These are phyloP conservation scores for Diddensiella transvaalensis DNA, from an alignment of 805 yeast genomes.

Conservation along the genomic window DNA sequence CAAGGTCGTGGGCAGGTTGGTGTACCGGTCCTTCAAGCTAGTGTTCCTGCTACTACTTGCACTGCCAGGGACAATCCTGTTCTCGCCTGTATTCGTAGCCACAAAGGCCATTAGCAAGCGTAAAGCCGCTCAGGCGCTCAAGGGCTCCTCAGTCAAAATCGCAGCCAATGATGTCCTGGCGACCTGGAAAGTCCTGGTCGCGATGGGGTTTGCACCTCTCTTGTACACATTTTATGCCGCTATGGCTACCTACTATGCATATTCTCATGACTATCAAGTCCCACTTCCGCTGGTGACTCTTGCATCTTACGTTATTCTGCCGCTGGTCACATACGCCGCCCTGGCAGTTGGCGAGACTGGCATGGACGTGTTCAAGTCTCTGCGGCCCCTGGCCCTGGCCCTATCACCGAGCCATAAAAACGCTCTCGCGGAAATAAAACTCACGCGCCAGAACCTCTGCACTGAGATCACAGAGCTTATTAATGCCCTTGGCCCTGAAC, in stretches of 20 bases:
- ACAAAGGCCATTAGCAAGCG: conserved; percentile 69
- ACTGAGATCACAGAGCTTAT: conserved; percentile 74
- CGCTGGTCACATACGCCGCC: conserved; percentile 79
- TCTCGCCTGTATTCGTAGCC: conserved; percentile 81
- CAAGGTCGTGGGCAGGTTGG: conserved; percentile 42
- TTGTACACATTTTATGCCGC: conserved; percentile 76
- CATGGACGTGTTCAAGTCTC: conserved; percentile 77
- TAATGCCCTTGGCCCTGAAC: conserved; percentile 75
- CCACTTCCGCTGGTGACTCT: conserved; percentile 36
- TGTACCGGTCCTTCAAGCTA: conserved; percentile 57
- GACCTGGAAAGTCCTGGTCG: conserved; percentile 91
- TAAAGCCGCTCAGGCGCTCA: conserved; percentile 76
- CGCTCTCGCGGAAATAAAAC: conserved; percentile 51
- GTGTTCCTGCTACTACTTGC: conserved; percentile 57
- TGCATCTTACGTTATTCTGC: conserved; percentile 61
- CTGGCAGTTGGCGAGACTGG: conserved; percentile 90
- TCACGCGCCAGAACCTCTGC: conserved; percentile 58
- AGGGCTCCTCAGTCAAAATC: conserved; percentile 83
- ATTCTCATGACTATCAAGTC: conserved; percentile 29
- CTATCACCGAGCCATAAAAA: conserved; percentile 36
- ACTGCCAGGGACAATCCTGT: conserved; percentile 83
- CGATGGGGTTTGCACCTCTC: conserved; percentile 84
- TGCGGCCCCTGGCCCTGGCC: conserved; percentile 68
- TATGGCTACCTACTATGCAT: conserved; percentile 37
- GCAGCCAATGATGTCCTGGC: conserved; percentile 93